Evolutionary conservation across 768 basidiomycete genomes (phyloP).

Genomic region (Tephrocybe sp.): DNA sequence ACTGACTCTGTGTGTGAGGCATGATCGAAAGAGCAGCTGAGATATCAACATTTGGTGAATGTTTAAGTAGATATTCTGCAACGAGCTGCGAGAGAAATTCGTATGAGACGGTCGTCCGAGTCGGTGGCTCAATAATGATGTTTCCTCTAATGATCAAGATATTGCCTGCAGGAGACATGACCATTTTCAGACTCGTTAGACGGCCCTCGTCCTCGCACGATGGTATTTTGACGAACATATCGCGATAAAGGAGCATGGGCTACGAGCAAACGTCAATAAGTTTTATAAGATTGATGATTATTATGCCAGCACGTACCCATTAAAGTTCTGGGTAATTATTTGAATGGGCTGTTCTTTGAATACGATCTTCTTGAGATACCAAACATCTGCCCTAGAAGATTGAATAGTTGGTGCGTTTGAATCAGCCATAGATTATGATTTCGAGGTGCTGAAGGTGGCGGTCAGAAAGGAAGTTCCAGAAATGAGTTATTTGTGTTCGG

Average conservation of each 20-base stretch:
- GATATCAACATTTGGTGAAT: conserved; percentile 59
- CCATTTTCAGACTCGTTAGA: conserved; percentile 5
- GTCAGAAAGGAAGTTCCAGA: too few relatives aligned
- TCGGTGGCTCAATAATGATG: conserved; percentile 67
- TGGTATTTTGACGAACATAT: conserved; percentile 56
- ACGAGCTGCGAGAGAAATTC: conserved; percentile 82
- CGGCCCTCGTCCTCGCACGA: conserved; percentile 1
- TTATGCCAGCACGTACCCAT: conserved; percentile 55
- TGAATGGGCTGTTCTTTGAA: conserved; percentile 50
- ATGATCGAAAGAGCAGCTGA: conserved; percentile 74
- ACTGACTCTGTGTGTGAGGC: conserved; percentile 76
- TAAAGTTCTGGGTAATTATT: conserved; percentile 83
- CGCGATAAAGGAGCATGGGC: conserved; percentile 90
- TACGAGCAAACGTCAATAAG: conserved; percentile 27
- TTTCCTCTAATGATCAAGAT: conserved; percentile 85
- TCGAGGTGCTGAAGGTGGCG: too few relatives aligned
- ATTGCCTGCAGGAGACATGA: conserved; percentile 55
- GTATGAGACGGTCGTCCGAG: conserved; percentile 75
- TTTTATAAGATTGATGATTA: not conserved
- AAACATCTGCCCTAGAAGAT: conserved; percentile 58
- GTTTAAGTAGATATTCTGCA: conserved; percentile 74
- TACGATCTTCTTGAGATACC: conserved; percentile 71
- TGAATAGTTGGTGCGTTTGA: conserved; percentile 30
- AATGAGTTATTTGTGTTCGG: too few relatives aligned
- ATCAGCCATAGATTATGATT: conserved; percentile 15